Percentiles rank a stretch among this genome's conserved stretches.
Evolutionary conservation across 352 stramenopile species (phyloP).

Genomic region (Phytophthora citricola): DNA sequence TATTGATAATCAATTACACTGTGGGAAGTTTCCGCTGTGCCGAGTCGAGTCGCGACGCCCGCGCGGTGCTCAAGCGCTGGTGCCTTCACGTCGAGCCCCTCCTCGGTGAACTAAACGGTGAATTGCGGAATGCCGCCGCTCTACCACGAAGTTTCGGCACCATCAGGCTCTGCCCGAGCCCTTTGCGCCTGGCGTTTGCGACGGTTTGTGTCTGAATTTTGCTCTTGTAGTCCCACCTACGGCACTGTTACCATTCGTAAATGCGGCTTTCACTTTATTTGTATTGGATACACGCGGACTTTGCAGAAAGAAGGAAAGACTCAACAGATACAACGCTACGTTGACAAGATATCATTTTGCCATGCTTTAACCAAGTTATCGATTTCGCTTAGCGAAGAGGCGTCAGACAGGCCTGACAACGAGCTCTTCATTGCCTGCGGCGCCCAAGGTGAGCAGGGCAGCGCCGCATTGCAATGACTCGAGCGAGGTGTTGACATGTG

Average conservation of each 20-base stretch:
- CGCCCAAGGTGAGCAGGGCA: too few relatives aligned
- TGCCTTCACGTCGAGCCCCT: neutral
- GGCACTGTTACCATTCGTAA: slow-evolving; percentile 3
- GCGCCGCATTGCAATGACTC: too few relatives aligned
- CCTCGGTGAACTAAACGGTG: slow-evolving; percentile 1
- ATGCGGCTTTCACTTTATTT: neutral
- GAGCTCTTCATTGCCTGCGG: slow-evolving; percentile 16
- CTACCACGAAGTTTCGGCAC: slow-evolving; percentile 25
- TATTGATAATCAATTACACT: neutral
- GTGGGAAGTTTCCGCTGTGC: neutral
- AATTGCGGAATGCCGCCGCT: slow-evolving; percentile 20
- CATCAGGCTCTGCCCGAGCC: slow-evolving; percentile 26
- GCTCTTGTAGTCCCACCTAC: slow-evolving; percentile 20
- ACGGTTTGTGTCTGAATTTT: slow-evolving; percentile 25
- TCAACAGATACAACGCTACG: slow-evolving; percentile 13
- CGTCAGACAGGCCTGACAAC: slow-evolving; percentile 22
- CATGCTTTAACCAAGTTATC: slow-evolving; percentile 24
- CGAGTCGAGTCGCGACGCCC: neutral
- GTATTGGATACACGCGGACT: slow-evolving; percentile 2
- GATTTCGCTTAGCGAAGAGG: neutral
- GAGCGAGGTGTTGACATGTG: too few relatives aligned
- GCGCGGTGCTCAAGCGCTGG: neutral
- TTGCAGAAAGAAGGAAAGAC: slow-evolving; percentile 16
- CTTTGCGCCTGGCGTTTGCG: slow-evolving; percentile 7
- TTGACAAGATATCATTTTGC: slow-evolving; percentile 26